phyloP scores from a whole-genome alignment of 2,329 filamentous ascomycete genomes.

The Talaromyces sp. region DNA sequence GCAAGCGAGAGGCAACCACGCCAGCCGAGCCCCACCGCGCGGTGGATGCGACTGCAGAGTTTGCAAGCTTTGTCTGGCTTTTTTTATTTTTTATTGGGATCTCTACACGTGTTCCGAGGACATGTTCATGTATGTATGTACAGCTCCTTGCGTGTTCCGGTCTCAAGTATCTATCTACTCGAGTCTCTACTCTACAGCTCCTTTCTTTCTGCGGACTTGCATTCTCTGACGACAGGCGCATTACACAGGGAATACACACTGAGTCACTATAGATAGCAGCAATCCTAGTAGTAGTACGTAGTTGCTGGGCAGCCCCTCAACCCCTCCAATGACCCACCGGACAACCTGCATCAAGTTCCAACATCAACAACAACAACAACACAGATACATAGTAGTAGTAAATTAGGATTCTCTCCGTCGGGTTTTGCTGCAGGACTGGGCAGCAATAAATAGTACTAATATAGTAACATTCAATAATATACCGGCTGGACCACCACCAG shows the following conservation, averaged over 20 bases:
- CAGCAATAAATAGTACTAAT: conserved; percentile 24
- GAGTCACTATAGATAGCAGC: no score
- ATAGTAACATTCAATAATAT: background rate
- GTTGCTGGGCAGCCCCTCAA: background rate
- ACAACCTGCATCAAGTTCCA: conserved; percentile 4
- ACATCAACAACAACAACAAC: background rate
- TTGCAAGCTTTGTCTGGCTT: conserved; percentile 12
- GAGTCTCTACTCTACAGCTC: no score
- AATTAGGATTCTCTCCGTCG: background rate
- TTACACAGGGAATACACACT: no score
- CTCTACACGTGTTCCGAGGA: conserved; percentile 5
- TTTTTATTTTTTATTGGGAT: conserved; percentile 20
- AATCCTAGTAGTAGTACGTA: no score
- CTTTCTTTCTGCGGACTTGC: no score
- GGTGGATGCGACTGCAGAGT: background rate
- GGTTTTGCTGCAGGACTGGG: conserved; percentile 25
- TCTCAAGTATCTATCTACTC: no score
- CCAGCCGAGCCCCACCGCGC: conserved; percentile 17
- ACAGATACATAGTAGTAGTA: background rate
- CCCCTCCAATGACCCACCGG: background rate
- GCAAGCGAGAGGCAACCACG: conserved; percentile 36
- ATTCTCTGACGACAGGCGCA: no score
- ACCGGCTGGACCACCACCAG: background rate
- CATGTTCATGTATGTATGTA: background rate
- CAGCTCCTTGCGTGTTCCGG: no score